phyloP scores from a whole-genome alignment of 371 early-diverging fungal genomes.

The Mucor plumbeus region DNA sequence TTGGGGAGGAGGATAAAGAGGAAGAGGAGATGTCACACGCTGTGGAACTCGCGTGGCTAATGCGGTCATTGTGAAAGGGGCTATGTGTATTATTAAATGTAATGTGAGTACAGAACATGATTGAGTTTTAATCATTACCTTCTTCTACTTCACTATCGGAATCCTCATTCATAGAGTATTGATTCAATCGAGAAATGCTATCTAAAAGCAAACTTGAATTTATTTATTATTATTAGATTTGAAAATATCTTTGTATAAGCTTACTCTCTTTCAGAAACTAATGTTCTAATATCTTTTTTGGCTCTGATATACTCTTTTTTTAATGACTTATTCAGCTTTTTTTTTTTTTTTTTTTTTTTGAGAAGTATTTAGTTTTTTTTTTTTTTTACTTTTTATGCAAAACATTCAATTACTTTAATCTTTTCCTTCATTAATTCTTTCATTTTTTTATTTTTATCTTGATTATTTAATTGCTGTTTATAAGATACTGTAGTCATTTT shows the following conservation, averaged over 20 bases:
- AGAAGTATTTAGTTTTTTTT: neutral
- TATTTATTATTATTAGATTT: neutral
- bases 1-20: too few relatives aligned
- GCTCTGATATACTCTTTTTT: constrained; percentile 27
- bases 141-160: constrained; percentile 5
- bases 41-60: neutral
- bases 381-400: neutral
- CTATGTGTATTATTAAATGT: neutral
- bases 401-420: neutral
- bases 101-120: neutral
- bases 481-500: neutral
- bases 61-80: neutral
- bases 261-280: constrained; percentile 36
- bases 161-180: neutral
- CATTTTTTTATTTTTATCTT: constrained; percentile 58
- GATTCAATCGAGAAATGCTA: constrained; percentile 39
- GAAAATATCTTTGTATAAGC: neutral
- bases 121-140: neutral
- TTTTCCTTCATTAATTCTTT: constrained; percentile 62
- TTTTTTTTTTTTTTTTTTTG: constrained; percentile 24
- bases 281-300: constrained; percentile 28
- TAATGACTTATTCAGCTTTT: constrained; percentile 53
- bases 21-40: neutral
- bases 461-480: constrained; percentile 10
- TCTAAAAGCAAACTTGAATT: constrained; percentile 47